Evolutionary conservation across 441 rosid genomes (phyloP).

Genomic region (Omphalea diandra): DNA sequence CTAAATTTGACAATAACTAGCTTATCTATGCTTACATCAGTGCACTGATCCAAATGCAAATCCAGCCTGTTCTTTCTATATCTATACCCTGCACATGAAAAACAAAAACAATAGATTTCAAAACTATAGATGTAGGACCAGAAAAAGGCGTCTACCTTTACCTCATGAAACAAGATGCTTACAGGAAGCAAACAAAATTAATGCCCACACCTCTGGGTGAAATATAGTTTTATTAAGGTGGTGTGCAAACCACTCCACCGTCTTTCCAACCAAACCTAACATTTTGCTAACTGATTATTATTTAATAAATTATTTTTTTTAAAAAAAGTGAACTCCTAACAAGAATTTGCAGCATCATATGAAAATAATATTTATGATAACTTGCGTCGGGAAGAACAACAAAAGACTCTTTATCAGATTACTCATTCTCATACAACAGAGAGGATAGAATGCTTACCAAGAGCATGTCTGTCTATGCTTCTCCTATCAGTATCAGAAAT

Average conservation of each 20-base stretch:
- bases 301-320: too few relatives aligned
- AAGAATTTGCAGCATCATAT: not conserved
- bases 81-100: constrained; percentile 40
- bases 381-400: not conserved
- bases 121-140: not conserved
- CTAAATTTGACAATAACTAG: constrained; percentile 7
- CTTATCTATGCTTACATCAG: constrained; percentile 35
- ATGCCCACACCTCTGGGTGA: not conserved
- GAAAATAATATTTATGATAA: not conserved
- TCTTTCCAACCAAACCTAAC: not conserved
- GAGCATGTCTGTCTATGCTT: constrained; percentile 34
- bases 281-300: not conserved
- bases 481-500: constrained; percentile 44
- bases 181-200: not conserved
- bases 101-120: not conserved
- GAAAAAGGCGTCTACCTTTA: not conserved
- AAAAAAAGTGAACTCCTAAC: not conserved
- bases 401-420: not conserved
- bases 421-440: not conserved
- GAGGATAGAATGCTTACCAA: constrained; percentile 31
- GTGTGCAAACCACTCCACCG: not conserved
- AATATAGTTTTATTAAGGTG: not conserved
- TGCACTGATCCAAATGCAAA: constrained; percentile 32
- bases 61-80: constrained; percentile 37
- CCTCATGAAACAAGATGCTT: constrained; percentile 6